Evolutionary conservation across 257 asterid genomes (phyloP).

Genomic region (Solanum appendiculatum): DNA sequence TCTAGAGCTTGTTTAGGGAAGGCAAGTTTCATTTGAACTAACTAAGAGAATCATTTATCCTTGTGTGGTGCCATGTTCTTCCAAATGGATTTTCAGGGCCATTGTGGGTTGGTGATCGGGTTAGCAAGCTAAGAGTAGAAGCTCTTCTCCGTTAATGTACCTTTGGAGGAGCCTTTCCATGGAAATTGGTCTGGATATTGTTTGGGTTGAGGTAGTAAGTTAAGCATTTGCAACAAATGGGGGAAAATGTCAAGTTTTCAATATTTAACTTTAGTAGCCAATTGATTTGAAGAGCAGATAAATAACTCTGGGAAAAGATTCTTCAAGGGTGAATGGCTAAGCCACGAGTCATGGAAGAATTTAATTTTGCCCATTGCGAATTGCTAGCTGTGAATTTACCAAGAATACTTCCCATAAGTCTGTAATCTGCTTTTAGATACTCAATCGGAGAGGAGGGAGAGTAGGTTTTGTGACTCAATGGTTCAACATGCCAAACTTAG

Average conservation of each 20-base stretch:
- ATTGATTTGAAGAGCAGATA: not conserved
- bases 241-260: not conserved
- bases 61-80: not conserved
- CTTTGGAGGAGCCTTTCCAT: not conserved
- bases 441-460: not conserved
- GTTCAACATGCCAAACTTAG: not conserved
- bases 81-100: not conserved
- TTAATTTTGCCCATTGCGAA: not conserved
- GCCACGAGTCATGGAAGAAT: not conserved
- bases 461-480: not conserved
- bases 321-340: not conserved
- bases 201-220: not conserved
- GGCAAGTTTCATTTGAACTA: not conserved
- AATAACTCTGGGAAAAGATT: not conserved
- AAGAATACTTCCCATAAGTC: not conserved
- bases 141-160: not conserved
- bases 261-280: not conserved
- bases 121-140: not conserved
- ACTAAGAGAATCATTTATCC: not conserved
- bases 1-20: not conserved
- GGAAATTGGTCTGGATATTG: not conserved
- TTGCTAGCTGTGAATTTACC: not conserved
- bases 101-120: not conserved
- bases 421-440: not conserved
- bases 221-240: not conserved